Evolutionary conservation across 148 eudicot species (phyloP), one percentile per base, ranked within the genome.

Genomic region (Heliamphora exappendiculata): DNA sequence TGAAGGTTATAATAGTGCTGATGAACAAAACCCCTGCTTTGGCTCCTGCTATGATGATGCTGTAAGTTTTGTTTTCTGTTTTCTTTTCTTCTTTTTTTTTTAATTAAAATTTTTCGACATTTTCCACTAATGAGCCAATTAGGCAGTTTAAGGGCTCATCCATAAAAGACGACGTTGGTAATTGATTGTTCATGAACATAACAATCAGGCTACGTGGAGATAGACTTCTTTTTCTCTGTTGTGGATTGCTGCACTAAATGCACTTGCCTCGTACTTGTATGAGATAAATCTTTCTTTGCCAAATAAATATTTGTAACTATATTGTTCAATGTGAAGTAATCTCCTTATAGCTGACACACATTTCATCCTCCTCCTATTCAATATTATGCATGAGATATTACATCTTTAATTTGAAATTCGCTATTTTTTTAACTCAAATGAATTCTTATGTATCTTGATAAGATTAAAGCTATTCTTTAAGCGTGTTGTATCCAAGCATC

Each of bases 1-100:
- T 78, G 99, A 95, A 86, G 99, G 99, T 24, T 95, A 95, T 81
- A 95, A 95, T 80, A 95, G 99, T 74, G 97, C 97, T 54, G 99
- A 95, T 85, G 99, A 95, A 86, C 99, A 93, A 69, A 82, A 75
- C 78, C 87, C 94, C 24, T 78, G 84, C 80, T 95, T 76, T 79
- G 92, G 88, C 31, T 81, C 94, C 76, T 87, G 93, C 36, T 86
- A 82, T 79, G 85, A 89, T 78, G 97, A 95, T 75, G 75, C 88
- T 47, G 99, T 95, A 80, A 88, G 99, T 92, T 74, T 39, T 59
- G 28, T 60, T 58, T 29, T 7, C 50, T 45, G 42, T 57, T 41
- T 3, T 22, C 24, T 29, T 74, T 13, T 31, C 2, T 26, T 55
- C 8, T 55, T 2, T 55, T 8, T 22, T 47, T 1, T 6, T 12